A percentile compares a stretch with the other conserved stretches of the same genome.
phyloP scores from a whole-genome alignment of 2,329 filamentous ascomycete genomes.

The Epicoccum sorghinum region DNA sequence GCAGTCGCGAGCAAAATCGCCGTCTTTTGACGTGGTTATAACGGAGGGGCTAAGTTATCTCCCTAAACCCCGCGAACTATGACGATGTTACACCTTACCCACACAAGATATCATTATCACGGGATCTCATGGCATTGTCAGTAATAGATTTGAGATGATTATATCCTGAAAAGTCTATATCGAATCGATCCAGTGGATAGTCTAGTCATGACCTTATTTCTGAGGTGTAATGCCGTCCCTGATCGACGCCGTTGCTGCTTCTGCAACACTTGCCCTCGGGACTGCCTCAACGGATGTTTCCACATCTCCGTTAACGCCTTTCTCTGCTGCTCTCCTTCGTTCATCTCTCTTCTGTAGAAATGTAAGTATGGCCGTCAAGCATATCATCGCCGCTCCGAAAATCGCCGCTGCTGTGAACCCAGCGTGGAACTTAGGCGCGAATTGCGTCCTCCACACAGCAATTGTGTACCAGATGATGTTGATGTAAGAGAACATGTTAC shows the following conservation, averaged over 20 bases:
- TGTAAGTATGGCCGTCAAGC: conserved; percentile 19
- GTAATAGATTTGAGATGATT: no score
- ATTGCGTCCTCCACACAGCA: conserved; percentile 30
- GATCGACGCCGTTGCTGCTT: conserved; percentile 3
- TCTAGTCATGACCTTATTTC: background rate
- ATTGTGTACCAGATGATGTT: conserved; percentile 28
- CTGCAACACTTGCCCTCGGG: conserved; percentile 7
- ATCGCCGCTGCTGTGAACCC: conserved; percentile 29
- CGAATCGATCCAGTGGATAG: no score
- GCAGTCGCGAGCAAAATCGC: conserved; percentile 2
- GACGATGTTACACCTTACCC: background rate
- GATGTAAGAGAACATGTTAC: conserved; percentile 34
- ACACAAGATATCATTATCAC: no score
- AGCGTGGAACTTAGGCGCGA: conserved; percentile 28
- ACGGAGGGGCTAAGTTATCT: background rate
- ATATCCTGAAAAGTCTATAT: no score
- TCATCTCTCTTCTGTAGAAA: conserved; percentile 26
- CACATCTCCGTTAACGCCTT: conserved; percentile 7
- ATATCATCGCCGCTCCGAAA: conserved; percentile 29
- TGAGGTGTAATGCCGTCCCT: conserved; percentile 4
- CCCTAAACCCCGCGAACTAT: conserved; percentile 1
- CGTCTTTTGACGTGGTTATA: background rate
- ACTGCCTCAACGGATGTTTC: conserved; percentile 7
- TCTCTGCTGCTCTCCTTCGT: conserved; percentile 15
- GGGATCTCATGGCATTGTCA: no score